Conservation (phyloP, 345 rosid genomes). For the Corymbia maculata region DNA sequence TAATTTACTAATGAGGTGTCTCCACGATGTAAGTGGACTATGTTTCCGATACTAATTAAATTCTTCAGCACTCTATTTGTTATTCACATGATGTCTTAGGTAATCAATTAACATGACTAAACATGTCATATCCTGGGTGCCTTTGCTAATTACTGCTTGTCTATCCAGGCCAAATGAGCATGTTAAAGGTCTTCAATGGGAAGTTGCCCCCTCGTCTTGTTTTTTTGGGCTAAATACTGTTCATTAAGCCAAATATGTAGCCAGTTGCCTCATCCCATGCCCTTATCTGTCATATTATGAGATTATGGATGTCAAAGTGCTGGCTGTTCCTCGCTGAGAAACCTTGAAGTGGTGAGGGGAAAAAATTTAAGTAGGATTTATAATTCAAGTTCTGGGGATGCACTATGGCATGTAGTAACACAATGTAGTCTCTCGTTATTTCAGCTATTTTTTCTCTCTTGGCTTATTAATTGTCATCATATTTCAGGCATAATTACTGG, state of each 20-base stretch:
- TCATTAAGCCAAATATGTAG: neutral
- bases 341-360: neutral
- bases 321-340: neutral
- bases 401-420: neutral
- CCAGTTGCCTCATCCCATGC: neutral
- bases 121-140: neutral
- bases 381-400: neutral
- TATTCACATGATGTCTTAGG: neutral
- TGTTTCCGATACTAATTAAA: neutral
- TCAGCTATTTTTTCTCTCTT: neutral
- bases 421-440: neutral
- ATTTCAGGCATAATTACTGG: slow-evolving; percentile 65
- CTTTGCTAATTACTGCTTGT: neutral
- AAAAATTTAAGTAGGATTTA: neutral
- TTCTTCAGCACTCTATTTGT: neutral
- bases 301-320: neutral
- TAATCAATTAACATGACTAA: neutral
- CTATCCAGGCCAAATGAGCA: neutral
- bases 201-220: neutral
- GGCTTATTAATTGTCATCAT: neutral
- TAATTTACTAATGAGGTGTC: neutral
- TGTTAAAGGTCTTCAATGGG: neutral
- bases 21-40: neutral
- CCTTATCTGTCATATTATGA: neutral
- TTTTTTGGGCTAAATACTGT: neutral